These are phyloP conservation scores for Pseudonitzschia pungens DNA, from an alignment of 108 stramenopile species.

Conservation along the genomic window DNA sequence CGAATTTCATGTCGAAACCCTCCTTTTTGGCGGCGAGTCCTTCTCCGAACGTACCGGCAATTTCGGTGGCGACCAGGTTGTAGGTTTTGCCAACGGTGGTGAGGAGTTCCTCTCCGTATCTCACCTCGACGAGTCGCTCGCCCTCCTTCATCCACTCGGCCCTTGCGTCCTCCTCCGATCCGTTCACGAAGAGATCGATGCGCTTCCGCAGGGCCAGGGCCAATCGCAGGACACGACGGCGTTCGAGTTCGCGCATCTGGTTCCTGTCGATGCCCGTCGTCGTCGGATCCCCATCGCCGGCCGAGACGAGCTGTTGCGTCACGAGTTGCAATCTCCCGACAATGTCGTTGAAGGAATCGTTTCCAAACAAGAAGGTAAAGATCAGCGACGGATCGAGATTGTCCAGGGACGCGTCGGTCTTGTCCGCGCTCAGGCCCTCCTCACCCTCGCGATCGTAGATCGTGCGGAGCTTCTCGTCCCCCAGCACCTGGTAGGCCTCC, in stretches of 20 bases:
- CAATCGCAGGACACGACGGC: conserved; percentile 19
- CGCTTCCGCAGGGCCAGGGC: conserved; percentile 8
- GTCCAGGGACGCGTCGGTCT: conserved; percentile 35
- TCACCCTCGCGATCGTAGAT: conserved; percentile 58
- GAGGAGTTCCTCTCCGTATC: conserved; percentile 17
- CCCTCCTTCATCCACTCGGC: conserved; percentile 14
- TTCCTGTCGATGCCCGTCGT: background rate
- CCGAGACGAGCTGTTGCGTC: conserved; percentile 45
- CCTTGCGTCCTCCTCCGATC: conserved; percentile 1
- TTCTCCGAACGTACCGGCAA: background rate
- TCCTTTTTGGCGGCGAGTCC: conserved; percentile 12
- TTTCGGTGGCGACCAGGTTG: background rate
- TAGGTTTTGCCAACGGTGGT: conserved; percentile 10
- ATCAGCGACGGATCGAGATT: conserved; percentile 48
- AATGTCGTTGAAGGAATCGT: conserved; percentile 61
- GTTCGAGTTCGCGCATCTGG: conserved; percentile 3
- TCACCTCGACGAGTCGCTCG: conserved; percentile 11
- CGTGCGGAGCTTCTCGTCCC: conserved; percentile 52
- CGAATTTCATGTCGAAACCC: conserved; percentile 10
- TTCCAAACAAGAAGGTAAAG: conserved; percentile 65
- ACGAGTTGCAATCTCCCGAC: conserved; percentile 52
- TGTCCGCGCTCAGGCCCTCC: conserved; percentile 53
- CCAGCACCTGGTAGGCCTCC: conserved; percentile 72
- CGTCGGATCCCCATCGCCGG: conserved; percentile 6
- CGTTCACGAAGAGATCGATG: background rate